Evolutionary conservation across 805 yeast genomes (phyloP), one percentile per base, ranked within the genome.

Genomic region (Candida tallmaniae): DNA sequence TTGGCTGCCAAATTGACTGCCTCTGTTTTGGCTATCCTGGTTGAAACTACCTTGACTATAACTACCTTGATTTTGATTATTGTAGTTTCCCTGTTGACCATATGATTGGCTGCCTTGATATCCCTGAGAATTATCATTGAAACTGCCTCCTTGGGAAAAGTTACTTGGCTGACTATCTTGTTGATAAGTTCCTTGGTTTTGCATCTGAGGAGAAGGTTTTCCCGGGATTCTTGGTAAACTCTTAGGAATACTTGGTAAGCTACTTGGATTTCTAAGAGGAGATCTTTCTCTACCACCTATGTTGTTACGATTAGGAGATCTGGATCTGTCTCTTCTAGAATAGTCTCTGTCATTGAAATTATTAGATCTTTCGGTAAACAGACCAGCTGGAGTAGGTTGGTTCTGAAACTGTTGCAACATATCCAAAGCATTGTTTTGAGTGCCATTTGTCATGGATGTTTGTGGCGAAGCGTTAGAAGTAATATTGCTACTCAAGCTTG

Each of bases 261-360:
- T 37, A 11, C 40, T 35, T 9, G 47, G 48, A 33, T 25, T 29
- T 16, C 29, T 29, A 23, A 5, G 6, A 12, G 65, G 65, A 7
- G 61, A 56, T 40, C 61, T 48, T 9, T 51, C 58, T 40, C 57
- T 46, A 19, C 48, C 47, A 26, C 50, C 48, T n/a, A 16, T 5
- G n/a, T 16, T 15, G 23, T 28, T 30, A 39, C 63, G 55, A 17
- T 44, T 48, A n/a, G 79, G 79, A 12, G 80, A 74, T 48, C 78
- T 60, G 2, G 77, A 73, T 51, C 81, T 68, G 41, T 62, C 65
- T 54, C 76, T 66, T 58, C 78, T 65, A 6, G 68, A 62, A 36
- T 68, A 68, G 11, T 14, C n/a, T 56, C 57, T 12, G 12, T 34
- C 32, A 19, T 48, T 51, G 16, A 17, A 27, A 20, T 34, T 31